Conservation (phyloP, 1,284 basidiomycete species). For the Moesziomyces parantarcticus region DNA sequence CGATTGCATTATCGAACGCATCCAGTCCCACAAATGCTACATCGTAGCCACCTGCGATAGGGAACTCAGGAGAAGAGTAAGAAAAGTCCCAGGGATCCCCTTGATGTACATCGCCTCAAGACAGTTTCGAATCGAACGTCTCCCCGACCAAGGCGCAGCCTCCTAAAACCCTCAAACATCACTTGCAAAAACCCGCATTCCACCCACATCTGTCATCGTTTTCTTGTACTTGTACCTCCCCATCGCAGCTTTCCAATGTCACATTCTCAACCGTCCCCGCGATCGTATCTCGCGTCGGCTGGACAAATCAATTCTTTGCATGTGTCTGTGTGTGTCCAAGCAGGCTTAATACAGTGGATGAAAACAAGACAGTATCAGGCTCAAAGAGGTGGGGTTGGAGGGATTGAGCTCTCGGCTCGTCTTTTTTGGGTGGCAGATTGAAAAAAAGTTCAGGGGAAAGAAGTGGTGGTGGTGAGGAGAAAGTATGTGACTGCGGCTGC, state of each 20-base stretch:
- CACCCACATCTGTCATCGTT: background rate
- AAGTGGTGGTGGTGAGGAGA: conserved; percentile 7
- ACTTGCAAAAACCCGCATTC: background rate
- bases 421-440: too few relatives aligned
- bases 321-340: background rate
- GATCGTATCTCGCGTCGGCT: too few relatives aligned
- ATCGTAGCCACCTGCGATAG: conserved; percentile 98
- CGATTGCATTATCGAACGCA: conserved; percentile 95
- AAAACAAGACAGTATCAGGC: background rate
- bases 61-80: conserved; percentile 87
- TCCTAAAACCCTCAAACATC: conserved; percentile 20
- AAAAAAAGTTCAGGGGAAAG: conserved; percentile 4
- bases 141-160: conserved; percentile 65
- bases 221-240: conserved; percentile 5
- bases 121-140: conserved; percentile 63
- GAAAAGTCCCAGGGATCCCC: conserved; percentile 74
- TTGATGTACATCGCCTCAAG: conserved; percentile 65
- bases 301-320: too few relatives aligned
- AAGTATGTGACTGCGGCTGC: too few relatives aligned
- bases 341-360: background rate
- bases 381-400: too few relatives aligned
- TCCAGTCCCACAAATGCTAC: conserved; percentile 93
- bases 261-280: too few relatives aligned
- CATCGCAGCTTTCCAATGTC: background rate
- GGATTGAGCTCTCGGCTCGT: too few relatives aligned